phyloP scores from a whole-genome alignment of 2,329 filamentous ascomycete species.

The Emericellopsis atlantica region DNA sequence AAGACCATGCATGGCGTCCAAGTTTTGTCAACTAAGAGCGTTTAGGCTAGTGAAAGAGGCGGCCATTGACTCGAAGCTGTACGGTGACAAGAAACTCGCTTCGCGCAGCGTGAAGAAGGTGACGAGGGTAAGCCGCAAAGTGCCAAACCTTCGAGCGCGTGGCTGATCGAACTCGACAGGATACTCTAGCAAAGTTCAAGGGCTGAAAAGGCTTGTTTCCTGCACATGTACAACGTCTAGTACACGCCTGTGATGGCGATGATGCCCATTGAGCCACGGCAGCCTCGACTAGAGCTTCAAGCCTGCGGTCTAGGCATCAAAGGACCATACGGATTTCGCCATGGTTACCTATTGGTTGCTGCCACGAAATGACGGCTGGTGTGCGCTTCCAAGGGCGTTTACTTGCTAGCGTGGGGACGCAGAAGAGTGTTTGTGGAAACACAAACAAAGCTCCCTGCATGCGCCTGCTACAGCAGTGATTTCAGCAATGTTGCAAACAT shows the following conservation, averaged over 20 bases:
- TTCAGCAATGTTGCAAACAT: too few relatives aligned
- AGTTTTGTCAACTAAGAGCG: background rate
- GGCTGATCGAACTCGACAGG: conserved; percentile 24
- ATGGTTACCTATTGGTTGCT: too few relatives aligned
- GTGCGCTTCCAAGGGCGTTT: too few relatives aligned
- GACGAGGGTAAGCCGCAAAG: conserved; percentile 46
- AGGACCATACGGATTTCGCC: too few relatives aligned
- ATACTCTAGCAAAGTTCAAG: conserved; percentile 55
- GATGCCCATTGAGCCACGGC: too few relatives aligned
- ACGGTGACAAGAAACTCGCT: conserved; percentile 62
- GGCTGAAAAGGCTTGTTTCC: conserved; percentile 29
- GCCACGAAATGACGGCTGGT: too few relatives aligned
- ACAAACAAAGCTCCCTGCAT: too few relatives aligned
- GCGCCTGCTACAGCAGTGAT: too few relatives aligned
- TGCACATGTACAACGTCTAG: background rate
- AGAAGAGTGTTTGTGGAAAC: too few relatives aligned
- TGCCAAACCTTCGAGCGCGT: background rate
- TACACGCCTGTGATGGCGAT: background rate
- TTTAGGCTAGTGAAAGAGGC: conserved; percentile 67
- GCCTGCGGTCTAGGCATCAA: too few relatives aligned
- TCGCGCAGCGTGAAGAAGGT: conserved; percentile 67
- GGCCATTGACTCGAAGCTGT: conserved; percentile 60
- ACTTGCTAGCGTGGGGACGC: too few relatives aligned
- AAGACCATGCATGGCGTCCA: conserved; percentile 7
- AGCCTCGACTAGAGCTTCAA: too few relatives aligned